Base-by-base conservation (phyloP, 2,329 filamentous ascomycete genomes). In the Aureobasidium melanogenum region DNA sequence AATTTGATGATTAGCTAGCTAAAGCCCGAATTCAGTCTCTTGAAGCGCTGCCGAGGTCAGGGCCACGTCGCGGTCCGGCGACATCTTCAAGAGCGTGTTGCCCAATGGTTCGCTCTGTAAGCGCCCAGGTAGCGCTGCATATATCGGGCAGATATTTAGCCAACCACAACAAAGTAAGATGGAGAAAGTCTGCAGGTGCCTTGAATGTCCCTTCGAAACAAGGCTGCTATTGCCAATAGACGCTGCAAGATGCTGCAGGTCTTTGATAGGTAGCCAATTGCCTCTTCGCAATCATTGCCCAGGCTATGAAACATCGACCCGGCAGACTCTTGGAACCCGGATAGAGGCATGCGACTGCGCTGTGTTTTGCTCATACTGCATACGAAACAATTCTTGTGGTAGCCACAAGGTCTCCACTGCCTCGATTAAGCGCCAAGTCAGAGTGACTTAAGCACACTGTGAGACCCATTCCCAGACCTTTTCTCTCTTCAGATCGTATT, bases 401-500 rank as follows among this genome's bases (percentile, higher is more conserved):
- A 36, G 54, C 54, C 54, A 57, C 54, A 32, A 46, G 44, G 22
- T 34, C 19, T 47, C 54, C 54, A 58, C 54, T 58, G 54, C 54
- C 54, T 47, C 54, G 30, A 58, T 50, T 59, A 59, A 50, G 56
- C 56, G 56, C 56, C 56, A 59, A 48, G 56, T 24, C 41, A 41
- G 22, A 32, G 34, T 58, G 26, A 48, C 55, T 36, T 59, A 59
- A 59, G 44, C 30, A 38, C 22, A 26, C 17, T 17, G 56, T 1
- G 12, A 41, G 44, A 41, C 56, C 56, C 56, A 59, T 59, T 50
- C 10, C 26, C 26, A 34, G 56, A 59, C 64, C 60, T 60, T 66
- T 63, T 61, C 15, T 24, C 6, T 26, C 24, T 30, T 9, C 64
- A 62, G 63, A 63, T 60, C 57, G 62, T 48, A 52, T 63, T 52